A percentile compares a stretch with the other conserved stretches of the same genome.
These are phyloP conservation scores for Fusarium pseudoanthophilum DNA, from an alignment of 2,329 filamentous ascomycete species.

Conservation along the genomic window DNA sequence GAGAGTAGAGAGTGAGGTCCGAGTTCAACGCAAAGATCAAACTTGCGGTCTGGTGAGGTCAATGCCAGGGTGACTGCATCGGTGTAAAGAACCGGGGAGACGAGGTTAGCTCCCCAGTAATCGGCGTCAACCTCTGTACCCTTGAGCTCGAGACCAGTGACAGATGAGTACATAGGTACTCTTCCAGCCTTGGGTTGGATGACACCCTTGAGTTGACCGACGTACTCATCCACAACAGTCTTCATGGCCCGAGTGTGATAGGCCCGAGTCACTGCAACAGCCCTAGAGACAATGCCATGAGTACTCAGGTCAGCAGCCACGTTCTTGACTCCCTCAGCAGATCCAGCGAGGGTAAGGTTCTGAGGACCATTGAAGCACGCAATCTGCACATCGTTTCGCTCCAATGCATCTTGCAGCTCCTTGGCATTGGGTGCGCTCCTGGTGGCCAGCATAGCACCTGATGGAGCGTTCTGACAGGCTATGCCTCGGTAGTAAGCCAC, in stretches of 20 bases:
- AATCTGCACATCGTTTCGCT: slow-evolving; percentile 37
- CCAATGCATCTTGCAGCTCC: slow-evolving; percentile 28
- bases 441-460: slow-evolving; percentile 33
- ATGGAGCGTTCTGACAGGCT: slow-evolving; percentile 35
- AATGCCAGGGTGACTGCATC: slow-evolving; percentile 38
- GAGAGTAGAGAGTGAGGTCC: slow-evolving; percentile 38
- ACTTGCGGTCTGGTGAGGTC: slow-evolving; percentile 26
- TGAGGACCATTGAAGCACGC: slow-evolving; percentile 40
- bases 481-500: slow-evolving; percentile 38
- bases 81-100: slow-evolving; percentile 39
- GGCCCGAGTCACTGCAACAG: slow-evolving; percentile 35
- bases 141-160: slow-evolving; percentile 26
- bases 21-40: slow-evolving; percentile 32
- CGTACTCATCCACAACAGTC: slow-evolving; percentile 32
- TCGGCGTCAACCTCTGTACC: slow-evolving; percentile 36
- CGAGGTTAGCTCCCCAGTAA: slow-evolving; percentile 39
- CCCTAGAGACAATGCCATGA: slow-evolving; percentile 31
- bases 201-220: slow-evolving; percentile 21
- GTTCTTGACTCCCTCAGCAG: slow-evolving; percentile 32
- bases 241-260: slow-evolving; percentile 39
- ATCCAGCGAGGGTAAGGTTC: slow-evolving; percentile 37
- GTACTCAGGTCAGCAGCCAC: slow-evolving; percentile 25
- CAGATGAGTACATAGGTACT: slow-evolving; percentile 38
- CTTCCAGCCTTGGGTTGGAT: slow-evolving; percentile 29
- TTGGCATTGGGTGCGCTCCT: slow-evolving; percentile 32